Conservation (phyloP, 2,329 filamentous ascomycete species). For the Sclerotinia nivalis region DNA sequence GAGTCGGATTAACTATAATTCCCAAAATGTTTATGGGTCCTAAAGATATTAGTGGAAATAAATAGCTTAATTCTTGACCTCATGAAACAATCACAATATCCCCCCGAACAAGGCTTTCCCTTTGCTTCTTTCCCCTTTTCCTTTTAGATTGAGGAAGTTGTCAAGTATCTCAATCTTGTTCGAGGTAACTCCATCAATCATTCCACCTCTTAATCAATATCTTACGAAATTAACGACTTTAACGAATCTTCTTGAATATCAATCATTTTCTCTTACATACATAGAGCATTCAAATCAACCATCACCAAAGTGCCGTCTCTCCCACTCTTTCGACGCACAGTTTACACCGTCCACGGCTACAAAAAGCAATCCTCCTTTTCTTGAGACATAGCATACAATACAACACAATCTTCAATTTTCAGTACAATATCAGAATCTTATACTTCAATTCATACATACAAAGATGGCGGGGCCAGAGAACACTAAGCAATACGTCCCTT, state of each 20-base stretch:
- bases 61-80: slow-evolving; percentile 10
- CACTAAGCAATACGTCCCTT: slow-evolving; percentile 53
- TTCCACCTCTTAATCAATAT: slow-evolving; percentile 27
- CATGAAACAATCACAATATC: slow-evolving; percentile 13
- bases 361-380: neutral
- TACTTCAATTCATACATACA: slow-evolving; percentile 13
- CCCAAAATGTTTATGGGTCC: neutral
- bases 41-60: neutral
- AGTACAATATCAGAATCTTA: neutral
- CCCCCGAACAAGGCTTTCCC: neutral
- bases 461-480: slow-evolving; percentile 37
- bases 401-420: neutral
- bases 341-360: neutral
- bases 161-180: neutral
- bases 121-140: slow-evolving; percentile 14
- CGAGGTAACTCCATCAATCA: neutral
- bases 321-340: slow-evolving; percentile 16
- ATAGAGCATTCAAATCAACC: slow-evolving; percentile 8
- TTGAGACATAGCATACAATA: neutral
- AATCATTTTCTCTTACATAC: slow-evolving; percentile 7
- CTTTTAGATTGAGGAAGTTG: slow-evolving; percentile 7
- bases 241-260: slow-evolving; percentile 41
- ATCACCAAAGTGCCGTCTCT: neutral
- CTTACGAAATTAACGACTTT: slow-evolving; percentile 40
- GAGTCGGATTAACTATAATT: slow-evolving; percentile 8